phyloP scores from a whole-genome alignment of 345 rosid species.

The Brassica napus region DNA sequence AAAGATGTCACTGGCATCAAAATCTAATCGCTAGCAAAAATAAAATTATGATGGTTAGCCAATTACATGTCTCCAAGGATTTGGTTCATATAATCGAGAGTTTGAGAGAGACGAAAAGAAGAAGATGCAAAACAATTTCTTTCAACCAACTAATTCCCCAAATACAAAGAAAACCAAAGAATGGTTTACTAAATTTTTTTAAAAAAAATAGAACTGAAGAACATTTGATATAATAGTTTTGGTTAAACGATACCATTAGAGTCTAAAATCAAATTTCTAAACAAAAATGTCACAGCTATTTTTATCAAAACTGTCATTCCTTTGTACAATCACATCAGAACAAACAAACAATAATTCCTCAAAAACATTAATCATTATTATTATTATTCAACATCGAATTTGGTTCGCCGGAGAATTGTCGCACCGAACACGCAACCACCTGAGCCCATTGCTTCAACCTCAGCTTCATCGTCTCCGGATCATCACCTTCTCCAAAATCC shows the following conservation, averaged over 20 bases:
- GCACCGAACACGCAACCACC: constrained; percentile 79
- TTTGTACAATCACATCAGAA: constrained; percentile 26
- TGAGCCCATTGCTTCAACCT: constrained; percentile 88
- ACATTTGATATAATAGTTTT: background rate
- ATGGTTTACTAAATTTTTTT: no score
- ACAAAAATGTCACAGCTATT: constrained; percentile 12
- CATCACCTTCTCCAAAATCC: constrained; percentile 53
- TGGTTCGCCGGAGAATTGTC: constrained; percentile 55
- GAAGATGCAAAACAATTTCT: background rate
- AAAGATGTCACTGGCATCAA: no score
- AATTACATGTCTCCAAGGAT: background rate
- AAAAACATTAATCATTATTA: background rate
- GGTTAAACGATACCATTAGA: background rate
- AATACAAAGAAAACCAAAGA: background rate
- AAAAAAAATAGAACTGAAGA: background rate
- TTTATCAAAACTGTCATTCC: constrained; percentile 33
- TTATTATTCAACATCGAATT: constrained; percentile 24
- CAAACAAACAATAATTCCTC: constrained; percentile 17
- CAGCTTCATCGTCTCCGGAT: constrained; percentile 66
- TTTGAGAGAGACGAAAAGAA: no score
- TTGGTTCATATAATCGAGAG: background rate
- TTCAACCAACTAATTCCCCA: background rate
- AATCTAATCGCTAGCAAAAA: no score
- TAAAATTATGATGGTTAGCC: background rate
- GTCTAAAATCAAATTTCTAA: background rate